These are phyloP conservation scores for Aurifilum marmelostoma DNA, from an alignment of 2,329 filamentous ascomycete species.

Conservation along the genomic window DNA sequence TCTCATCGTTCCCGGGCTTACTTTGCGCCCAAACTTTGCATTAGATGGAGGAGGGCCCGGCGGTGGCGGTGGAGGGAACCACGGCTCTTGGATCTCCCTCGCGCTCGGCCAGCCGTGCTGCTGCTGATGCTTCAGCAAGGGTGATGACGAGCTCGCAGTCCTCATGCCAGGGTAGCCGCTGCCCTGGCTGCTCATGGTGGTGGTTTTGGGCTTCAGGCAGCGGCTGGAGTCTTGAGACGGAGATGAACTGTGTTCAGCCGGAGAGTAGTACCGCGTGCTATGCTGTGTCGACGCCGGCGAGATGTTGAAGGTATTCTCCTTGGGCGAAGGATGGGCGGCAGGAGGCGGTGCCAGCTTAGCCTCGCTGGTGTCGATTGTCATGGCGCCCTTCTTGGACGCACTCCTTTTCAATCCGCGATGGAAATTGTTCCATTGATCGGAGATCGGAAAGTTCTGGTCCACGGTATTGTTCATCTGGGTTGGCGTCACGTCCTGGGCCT, in stretches of 20 bases:
- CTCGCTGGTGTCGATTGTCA: constrained; percentile 24
- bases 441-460: constrained; percentile 2
- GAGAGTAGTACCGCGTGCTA: background rate
- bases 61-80: constrained; percentile 28
- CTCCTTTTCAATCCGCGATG: constrained; percentile 5
- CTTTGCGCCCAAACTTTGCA: constrained; percentile 16
- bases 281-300: constrained; percentile 6
- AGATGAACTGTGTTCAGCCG: background rate
- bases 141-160: constrained; percentile 16
- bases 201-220: background rate
- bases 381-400: constrained; percentile 5
- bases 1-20: constrained; percentile 5
- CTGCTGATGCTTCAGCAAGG: constrained; percentile 18
- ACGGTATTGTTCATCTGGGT: constrained; percentile 5
- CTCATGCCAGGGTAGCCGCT: constrained; percentile 21
- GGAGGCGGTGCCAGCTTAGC: constrained; percentile 13
- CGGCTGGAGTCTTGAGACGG: background rate
- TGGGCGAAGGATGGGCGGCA: constrained; percentile 22
- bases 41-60: constrained; percentile 25
- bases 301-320: constrained; percentile 14
- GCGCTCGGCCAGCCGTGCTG: constrained; percentile 27
- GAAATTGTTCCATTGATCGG: constrained; percentile 10
- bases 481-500: constrained; percentile 1
- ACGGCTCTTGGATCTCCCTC: constrained; percentile 11
- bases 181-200: constrained; percentile 29